Evolutionary conservation across 1,139 yeast genomes (phyloP), one percentile per base, ranked within the genome.

Genomic region (Nakaseomyces uthaithaninus): DNA sequence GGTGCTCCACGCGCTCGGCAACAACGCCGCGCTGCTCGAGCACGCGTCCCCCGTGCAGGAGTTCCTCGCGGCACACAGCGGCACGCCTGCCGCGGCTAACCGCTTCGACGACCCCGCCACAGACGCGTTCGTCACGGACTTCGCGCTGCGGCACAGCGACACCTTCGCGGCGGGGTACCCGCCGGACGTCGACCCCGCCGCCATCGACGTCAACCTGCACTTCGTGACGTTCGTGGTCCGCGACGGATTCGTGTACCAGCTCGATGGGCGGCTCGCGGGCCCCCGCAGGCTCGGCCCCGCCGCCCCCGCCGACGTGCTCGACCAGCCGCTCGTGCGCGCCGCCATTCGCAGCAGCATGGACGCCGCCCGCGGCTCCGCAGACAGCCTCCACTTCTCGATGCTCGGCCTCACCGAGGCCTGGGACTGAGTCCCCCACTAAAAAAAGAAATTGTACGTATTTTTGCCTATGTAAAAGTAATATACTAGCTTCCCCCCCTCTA

Each of bases 201-300:
- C 68, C 1, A 83, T 69, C 6, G 67, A 69, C n/a, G 71, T 79
- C 2, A 76, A 77, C 42, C 67, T 82, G 43, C 98, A 91, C 61
- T 91, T 85, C 56, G 78, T 91, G 25, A 71, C 91, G 7, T 80
- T 82, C 54, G 71, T 86, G 6, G 77, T 72, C 52, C 63, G 63
- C 17, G 71, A 74, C 48, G 71, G 74, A n/a, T 75, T 73, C 45
- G 59, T 89, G 23, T 83, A 76, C 51, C 97, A 91, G 60, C 69
- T 91, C 38, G 98, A 91, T 57, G 98, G 98, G 0, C 70, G 97
- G 49, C 41, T 10, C 65, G 64, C 33, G 94, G 95, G 0, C 89
- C 95, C 0, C 67, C 80, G 36, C 77, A 74, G 45, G 65, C 83
- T 42, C 89, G 93, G 51, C 11, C 55, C 71, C 3, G 47, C 43